A percentile compares a stretch with the other conserved stretches of the same genome.
These are phyloP conservation scores for Populus pruinosa DNA, from an alignment of 345 rosid species.

Conservation along the genomic window DNA sequence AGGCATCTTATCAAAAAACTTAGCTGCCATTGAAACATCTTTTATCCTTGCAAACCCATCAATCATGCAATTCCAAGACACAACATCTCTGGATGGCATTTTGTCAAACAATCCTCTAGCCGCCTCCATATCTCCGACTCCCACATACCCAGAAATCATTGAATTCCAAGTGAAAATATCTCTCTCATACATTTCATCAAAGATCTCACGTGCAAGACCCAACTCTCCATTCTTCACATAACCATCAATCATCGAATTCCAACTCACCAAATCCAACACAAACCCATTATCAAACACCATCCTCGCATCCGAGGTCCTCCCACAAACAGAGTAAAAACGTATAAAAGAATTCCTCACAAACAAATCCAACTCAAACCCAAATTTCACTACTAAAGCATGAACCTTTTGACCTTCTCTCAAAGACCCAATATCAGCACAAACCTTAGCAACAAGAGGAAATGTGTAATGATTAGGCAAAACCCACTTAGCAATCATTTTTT, in stretches of 20 bases:
- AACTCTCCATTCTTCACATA: conserved; percentile 26
- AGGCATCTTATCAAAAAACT: conserved; percentile 30
- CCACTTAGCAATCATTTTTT: conserved; percentile 44
- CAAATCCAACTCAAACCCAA: conserved; percentile 33
- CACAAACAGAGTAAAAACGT: conserved; percentile 22
- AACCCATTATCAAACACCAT: conserved; percentile 25
- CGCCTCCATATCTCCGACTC: conserved; percentile 26
- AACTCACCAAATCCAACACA: conserved; percentile 30
- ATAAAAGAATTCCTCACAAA: conserved; percentile 31
- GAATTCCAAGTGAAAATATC: conserved; percentile 31
- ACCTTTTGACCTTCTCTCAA: conserved; percentile 27
- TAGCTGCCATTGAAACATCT: conserved; percentile 26
- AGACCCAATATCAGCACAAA: conserved; percentile 43
- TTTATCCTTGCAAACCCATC: conserved; percentile 26
- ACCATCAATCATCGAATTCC: conserved; percentile 37
- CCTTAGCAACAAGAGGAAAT: conserved; percentile 50
- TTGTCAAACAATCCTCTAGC: conserved; percentile 29
- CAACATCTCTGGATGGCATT: conserved; percentile 24
- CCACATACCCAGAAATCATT: conserved; percentile 9
- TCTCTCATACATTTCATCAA: conserved; percentile 34
- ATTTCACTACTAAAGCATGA: conserved; percentile 16
- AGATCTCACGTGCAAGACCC: conserved; percentile 43
- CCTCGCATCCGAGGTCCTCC: conserved; percentile 25
- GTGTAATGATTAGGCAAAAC: conserved; percentile 51
- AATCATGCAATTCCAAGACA: conserved; percentile 34